Conservation (phyloP, 2,329 filamentous ascomycete species). For the Chrysoporthe puriensis region DNA sequence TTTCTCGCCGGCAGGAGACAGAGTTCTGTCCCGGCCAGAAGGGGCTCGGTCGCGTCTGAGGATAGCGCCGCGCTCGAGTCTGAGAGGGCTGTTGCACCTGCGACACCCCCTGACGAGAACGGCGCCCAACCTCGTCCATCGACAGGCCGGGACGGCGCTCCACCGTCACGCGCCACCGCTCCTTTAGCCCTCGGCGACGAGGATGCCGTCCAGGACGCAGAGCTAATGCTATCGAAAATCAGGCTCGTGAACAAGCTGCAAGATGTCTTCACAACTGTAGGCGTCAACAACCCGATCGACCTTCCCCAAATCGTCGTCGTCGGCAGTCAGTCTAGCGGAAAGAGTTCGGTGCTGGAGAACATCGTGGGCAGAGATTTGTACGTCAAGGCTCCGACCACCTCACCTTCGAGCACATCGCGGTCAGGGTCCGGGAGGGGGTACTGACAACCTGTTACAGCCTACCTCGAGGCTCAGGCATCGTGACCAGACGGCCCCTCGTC, state of each 20-base stretch:
- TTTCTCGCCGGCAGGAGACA: conserved; percentile 10
- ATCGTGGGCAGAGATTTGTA: conserved; percentile 99
- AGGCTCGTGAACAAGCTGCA: conserved; percentile 98
- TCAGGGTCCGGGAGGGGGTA: neutral
- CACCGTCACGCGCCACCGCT: neutral
- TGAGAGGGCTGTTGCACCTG: neutral
- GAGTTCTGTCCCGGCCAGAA: neutral
- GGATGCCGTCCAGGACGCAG: conserved; percentile 67
- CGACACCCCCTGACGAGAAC: neutral
- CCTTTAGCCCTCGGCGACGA: conserved; percentile 29
- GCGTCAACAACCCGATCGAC: conserved; percentile 99
- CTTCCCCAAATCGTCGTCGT: conserved; percentile 97
- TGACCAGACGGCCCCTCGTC: conserved; percentile 92
- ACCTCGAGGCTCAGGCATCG: conserved; percentile 95
- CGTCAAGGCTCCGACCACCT: conserved; percentile 44
- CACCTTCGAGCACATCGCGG: conserved; percentile 6
- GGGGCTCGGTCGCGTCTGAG: neutral
- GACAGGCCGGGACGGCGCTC: neutral
- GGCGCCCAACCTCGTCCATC: conserved; percentile 4
- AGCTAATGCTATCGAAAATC: conserved; percentile 62
- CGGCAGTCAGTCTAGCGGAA: conserved; percentile 97
- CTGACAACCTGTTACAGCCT: conserved; percentile 59
- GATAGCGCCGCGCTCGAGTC: neutral
- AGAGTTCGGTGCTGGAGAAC: conserved; percentile 98
- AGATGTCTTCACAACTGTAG: conserved; percentile 98